Base-by-base conservation (phyloP, 2,329 filamentous ascomycete species). In the Tolypocladium guangdongense region DNA sequence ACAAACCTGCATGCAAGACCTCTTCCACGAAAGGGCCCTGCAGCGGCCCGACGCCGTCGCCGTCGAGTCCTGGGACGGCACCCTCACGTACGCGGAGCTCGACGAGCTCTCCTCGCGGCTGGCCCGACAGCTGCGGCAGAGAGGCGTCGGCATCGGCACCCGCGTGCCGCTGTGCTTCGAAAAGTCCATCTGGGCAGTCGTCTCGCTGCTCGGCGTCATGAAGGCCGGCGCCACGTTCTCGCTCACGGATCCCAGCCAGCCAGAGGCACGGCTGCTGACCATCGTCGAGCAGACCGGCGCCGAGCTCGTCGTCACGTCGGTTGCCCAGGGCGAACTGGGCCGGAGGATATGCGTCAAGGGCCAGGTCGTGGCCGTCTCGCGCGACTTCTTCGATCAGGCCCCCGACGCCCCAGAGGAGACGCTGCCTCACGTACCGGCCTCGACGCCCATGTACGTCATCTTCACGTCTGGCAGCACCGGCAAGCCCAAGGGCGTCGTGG, bases 401-500 rank as follows among this genome's bases (percentile, higher is more conserved):
- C 16, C 55, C 52, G 18, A 56, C 54, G 33, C 55, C 55, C 8
- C 54, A 57, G 4, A 59, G 47, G 37, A 57, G 50, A 37, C 49
- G 11, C 60, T 73, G 1, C 71, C 71, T 0, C 49, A 54, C 0
- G 71, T 77, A n/a, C 65, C 82, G 3, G 58, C 73, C 2, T 63
- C 64, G 6, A 64, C 69, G 1, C 70, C 74, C 10, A 70, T 77
- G 36, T 78, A 78, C 56, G 78, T 84, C 59, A 82, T 84, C 61
- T 85, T 84, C 62, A 85, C 82, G 12, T 84, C 81, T 0, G 82
- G 82, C 16, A 84, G 80, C 55, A 85, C 82, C 0, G 82, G 82
- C 7, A 77, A 75, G 55, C 82, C 82, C 1, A 85, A 85, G 67
- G 82, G 82, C 24, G 81, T 84, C 4, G 71, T 83, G 47, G 69